These are phyloP conservation scores for Penicillium fuscoglaucum DNA, from an alignment of 2,329 filamentous ascomycete genomes.

Conservation along the genomic window DNA sequence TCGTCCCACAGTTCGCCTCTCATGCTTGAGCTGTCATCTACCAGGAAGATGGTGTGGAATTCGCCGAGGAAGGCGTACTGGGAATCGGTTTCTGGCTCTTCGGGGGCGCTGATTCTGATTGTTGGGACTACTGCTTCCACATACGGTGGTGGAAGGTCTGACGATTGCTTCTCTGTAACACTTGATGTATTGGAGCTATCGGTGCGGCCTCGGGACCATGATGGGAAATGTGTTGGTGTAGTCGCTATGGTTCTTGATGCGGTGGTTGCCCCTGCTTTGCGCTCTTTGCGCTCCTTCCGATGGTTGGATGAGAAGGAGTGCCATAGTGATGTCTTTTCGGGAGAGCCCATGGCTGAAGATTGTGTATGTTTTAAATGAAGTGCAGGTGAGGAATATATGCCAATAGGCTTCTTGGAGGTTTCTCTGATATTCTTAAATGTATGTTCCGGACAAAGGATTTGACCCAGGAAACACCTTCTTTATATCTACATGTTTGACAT, in stretches of 20 bases:
- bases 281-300: slow-evolving; percentile 2
- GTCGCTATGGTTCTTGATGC: background rate
- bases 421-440: background rate
- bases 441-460: background rate
- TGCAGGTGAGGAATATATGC: background rate
- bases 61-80: slow-evolving; percentile 71
- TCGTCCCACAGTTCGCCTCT: slow-evolving; percentile 73
- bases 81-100: slow-evolving; percentile 43
- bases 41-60: slow-evolving; percentile 87
- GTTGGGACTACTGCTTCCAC: slow-evolving; percentile 43
- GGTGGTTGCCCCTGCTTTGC: background rate
- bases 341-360: slow-evolving; percentile 10
- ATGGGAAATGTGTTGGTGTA: background rate
- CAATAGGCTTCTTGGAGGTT: background rate
- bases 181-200: background rate
- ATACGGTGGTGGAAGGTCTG: slow-evolving; percentile 16
- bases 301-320: slow-evolving; percentile 14
- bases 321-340: slow-evolving; percentile 10
- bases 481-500: background rate
- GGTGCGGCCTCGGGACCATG: background rate
- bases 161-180: background rate
- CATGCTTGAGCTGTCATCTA: slow-evolving; percentile 94
- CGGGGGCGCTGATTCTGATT: slow-evolving; percentile 28
- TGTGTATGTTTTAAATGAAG: background rate
- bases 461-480: background rate